Percentiles rank a stretch among this genome's conserved stretches.
These are phyloP conservation scores for Kwoniella europaea DNA, from an alignment of 768 basidiomycete genomes.

Conservation along the genomic window DNA sequence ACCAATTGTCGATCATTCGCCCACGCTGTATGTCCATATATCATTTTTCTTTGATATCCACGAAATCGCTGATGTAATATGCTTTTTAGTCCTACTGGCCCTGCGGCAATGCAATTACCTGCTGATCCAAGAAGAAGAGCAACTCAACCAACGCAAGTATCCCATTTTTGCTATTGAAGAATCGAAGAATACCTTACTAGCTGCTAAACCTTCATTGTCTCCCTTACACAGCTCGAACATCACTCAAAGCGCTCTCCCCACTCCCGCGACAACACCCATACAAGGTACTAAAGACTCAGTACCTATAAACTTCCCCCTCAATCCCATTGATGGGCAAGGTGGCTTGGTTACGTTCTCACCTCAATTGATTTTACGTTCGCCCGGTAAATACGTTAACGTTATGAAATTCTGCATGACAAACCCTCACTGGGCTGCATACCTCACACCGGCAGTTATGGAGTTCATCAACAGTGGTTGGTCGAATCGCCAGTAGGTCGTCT, in stretches of 20 bases:
- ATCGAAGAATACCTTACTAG: neutral
- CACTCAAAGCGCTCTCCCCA: neutral
- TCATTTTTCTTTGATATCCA: neutral
- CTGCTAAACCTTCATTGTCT: neutral
- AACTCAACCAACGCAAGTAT: neutral
- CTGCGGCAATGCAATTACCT: neutral
- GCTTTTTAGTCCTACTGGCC: neutral
- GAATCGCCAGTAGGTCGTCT: slow-evolving; percentile 19
- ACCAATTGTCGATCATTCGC: neutral
- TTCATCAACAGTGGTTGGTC: slow-evolving; percentile 30
- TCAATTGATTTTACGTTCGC: slow-evolving; percentile 35
- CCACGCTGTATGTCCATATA: neutral
- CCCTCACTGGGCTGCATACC: slow-evolving; percentile 38
- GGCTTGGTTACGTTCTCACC: slow-evolving; percentile 48
- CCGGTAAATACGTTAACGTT: slow-evolving; percentile 31
- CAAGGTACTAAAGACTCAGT: neutral
- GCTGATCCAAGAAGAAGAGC: neutral
- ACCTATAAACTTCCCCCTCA: neutral
- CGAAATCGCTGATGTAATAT: neutral
- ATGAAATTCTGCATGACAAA: slow-evolving; percentile 30
- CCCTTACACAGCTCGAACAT: neutral
- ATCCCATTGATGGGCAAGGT: slow-evolving; percentile 22
- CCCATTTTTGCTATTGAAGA: neutral
- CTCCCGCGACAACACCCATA: neutral
- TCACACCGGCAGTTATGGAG: slow-evolving; percentile 36